Conservation (phyloP, 2,329 filamentous ascomycete genomes). For the Botrytis fragariae region DNA sequence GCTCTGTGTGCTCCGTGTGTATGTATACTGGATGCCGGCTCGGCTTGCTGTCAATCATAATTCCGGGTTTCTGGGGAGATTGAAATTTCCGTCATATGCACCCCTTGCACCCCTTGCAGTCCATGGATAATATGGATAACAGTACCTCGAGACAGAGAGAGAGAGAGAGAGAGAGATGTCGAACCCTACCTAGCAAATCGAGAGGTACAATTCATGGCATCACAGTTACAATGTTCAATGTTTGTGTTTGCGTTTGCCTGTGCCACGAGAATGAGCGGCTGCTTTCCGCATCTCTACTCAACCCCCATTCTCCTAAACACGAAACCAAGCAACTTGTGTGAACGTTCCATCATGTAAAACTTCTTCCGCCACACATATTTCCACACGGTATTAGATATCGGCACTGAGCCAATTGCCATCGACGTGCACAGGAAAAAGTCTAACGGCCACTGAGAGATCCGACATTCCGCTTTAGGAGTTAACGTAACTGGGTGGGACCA, state of each 20-base stretch:
- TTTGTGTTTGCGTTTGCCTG: background rate
- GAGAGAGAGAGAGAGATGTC: background rate
- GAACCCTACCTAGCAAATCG: background rate
- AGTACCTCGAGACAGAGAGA: too few species aligned
- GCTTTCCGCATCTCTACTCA: background rate
- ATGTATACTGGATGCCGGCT: background rate
- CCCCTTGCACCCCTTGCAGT: too few species aligned
- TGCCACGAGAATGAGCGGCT: background rate
- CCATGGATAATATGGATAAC: too few species aligned
- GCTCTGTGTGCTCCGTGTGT: background rate
- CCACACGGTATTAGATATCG: background rate
- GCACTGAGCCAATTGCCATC: background rate
- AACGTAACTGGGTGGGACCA: background rate
- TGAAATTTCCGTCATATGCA: too few species aligned
- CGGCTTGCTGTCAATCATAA: background rate
- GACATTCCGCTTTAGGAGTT: background rate
- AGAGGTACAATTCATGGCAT: background rate
- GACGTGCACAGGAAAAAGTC: background rate
- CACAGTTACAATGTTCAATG: background rate
- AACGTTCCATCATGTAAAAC: background rate
- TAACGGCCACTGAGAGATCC: background rate
- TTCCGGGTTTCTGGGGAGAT: background rate
- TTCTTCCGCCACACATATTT: background rate
- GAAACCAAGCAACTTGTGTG: background rate
- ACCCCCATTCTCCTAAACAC: background rate